These are phyloP conservation scores for Verbascum thapsus DNA, from an alignment of 257 asterid species.

Conservation along the genomic window DNA sequence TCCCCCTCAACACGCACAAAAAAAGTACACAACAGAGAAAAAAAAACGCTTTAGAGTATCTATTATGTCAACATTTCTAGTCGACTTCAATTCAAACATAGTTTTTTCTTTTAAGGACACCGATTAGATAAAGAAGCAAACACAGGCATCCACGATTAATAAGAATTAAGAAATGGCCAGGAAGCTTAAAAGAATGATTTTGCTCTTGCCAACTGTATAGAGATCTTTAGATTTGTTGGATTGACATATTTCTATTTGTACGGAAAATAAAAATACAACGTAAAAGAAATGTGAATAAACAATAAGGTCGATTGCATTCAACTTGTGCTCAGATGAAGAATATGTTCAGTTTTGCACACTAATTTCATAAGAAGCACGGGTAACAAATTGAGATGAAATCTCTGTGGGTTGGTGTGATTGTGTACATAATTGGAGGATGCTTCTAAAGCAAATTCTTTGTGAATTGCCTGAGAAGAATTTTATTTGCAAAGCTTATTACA, in stretches of 20 bases:
- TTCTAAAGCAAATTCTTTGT: conserved; percentile 8
- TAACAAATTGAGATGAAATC: conserved; percentile 5
- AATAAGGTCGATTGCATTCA: not conserved
- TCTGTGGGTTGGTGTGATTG: conserved; percentile 6
- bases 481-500: not conserved
- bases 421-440: conserved; percentile 13
- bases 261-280: not conserved
- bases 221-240: not conserved
- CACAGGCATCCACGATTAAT: not conserved
- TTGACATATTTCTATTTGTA: not conserved
- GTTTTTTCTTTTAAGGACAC: not conserved
- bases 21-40: not conserved
- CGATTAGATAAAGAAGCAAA: not conserved
- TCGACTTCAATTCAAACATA: not conserved
- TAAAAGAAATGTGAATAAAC: not conserved
- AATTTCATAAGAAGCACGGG: not conserved
- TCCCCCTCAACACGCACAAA: not conserved
- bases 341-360: conserved; percentile 5
- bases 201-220: not conserved
- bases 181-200: not conserved
- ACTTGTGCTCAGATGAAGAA: not conserved
- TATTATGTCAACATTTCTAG: conserved; percentile 18
- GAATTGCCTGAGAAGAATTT: not conserved
- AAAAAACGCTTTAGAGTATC: not conserved
- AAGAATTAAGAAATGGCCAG: not conserved